Percentiles rank a stretch among this genome's conserved stretches.
Evolutionary conservation across 305 asterid species (phyloP).

Genomic region (Plantago coronopus): DNA sequence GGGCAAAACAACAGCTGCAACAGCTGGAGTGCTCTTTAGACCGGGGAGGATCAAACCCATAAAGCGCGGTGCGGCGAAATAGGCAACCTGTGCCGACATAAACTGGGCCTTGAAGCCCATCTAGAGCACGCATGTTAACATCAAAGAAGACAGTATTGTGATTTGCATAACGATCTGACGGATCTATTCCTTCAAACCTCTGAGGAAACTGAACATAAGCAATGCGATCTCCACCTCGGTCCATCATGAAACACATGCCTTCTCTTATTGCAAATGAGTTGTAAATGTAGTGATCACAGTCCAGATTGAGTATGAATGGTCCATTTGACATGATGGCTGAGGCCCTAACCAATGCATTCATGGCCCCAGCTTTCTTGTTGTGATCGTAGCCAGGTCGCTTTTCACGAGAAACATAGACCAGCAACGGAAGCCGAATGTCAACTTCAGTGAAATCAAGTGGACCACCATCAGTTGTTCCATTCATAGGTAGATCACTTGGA

Average conservation of each 20-base stretch:
- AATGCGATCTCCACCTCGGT: slow-evolving; percentile 52
- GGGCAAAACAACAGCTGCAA: slow-evolving; percentile 65
- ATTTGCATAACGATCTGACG: slow-evolving; percentile 59
- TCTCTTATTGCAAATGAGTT: slow-evolving; percentile 51
- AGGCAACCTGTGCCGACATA: slow-evolving; percentile 65
- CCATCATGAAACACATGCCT: slow-evolving; percentile 63
- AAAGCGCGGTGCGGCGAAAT: slow-evolving; percentile 49
- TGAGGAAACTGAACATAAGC: slow-evolving; percentile 58
- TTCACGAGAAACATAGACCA: slow-evolving; percentile 63
- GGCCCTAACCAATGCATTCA: slow-evolving; percentile 63
- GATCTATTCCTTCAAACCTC: slow-evolving; percentile 59
- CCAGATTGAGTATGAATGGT: slow-evolving; percentile 57
- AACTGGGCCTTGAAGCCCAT: slow-evolving; percentile 58
- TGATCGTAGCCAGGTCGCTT: slow-evolving; percentile 66
- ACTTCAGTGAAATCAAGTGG: slow-evolving; percentile 69
- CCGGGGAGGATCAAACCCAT: slow-evolving; percentile 59
- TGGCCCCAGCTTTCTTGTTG: slow-evolving; percentile 67
- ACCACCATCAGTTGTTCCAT: slow-evolving; percentile 47
- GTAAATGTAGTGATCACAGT: slow-evolving; percentile 62
- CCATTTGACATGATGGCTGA: slow-evolving; percentile 64
- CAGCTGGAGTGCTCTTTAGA: slow-evolving; percentile 58
- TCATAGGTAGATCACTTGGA: slow-evolving; percentile 76
- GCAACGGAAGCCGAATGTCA: slow-evolving; percentile 73
- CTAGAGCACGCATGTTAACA: slow-evolving; percentile 59
- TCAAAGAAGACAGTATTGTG: slow-evolving; percentile 60